These are phyloP conservation scores for Penicillium canescens DNA, from an alignment of 495 filamentous ascomycete species.

Conservation along the genomic window DNA sequence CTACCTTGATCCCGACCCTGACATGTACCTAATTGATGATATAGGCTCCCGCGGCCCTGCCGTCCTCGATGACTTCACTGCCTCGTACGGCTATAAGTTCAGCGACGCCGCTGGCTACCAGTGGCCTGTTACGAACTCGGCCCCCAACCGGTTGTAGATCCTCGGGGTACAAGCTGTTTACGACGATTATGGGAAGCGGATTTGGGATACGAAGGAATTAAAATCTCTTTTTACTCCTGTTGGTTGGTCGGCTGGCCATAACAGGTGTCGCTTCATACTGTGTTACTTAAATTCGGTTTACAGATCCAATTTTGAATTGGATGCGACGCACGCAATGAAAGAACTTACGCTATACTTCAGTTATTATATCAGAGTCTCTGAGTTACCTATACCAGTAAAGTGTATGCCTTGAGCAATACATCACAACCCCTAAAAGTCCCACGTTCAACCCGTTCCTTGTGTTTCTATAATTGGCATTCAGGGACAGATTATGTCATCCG, in stretches of 20 bases:
- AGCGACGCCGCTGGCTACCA: slow-evolving; percentile 96
- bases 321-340: slow-evolving; percentile 21
- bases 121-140: slow-evolving; percentile 72
- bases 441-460: slow-evolving; percentile 3
- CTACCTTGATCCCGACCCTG: background rate
- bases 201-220: slow-evolving; percentile 22
- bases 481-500: slow-evolving; percentile 3
- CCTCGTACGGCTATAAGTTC: slow-evolving; percentile 98
- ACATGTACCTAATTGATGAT: background rate
- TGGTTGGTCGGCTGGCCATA: slow-evolving; percentile 13
- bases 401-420: background rate
- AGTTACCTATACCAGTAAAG: no score
- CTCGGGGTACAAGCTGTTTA: slow-evolving; percentile 19
- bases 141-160: slow-evolving; percentile 69
- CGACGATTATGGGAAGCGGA: slow-evolving; percentile 23
- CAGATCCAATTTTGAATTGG: slow-evolving; percentile 9
- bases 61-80: slow-evolving; percentile 96
- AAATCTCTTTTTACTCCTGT: slow-evolving; percentile 25
- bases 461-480: slow-evolving; percentile 7
- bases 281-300: slow-evolving; percentile 10
- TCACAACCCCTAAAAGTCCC: background rate
- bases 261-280: slow-evolving; percentile 16
- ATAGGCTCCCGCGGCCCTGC: slow-evolving; percentile 93
- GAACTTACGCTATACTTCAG: background rate
- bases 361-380: background rate